Base-by-base conservation (phyloP, 2,329 filamentous ascomycete genomes). In the Kalmusia sp. region DNA sequence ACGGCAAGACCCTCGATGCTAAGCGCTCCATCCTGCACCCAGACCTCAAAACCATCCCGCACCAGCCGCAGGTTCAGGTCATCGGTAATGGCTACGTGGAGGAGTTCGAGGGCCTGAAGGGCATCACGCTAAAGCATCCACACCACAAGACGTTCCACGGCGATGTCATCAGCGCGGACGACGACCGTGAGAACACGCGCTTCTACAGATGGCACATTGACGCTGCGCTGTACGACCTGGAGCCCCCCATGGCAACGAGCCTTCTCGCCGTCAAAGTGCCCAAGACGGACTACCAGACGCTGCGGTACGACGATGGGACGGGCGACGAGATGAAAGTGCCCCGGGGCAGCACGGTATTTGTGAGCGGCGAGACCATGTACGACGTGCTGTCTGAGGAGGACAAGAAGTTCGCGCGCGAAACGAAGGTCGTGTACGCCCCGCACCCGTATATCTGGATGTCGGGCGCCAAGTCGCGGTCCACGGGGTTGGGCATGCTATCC, bases 381-480 rank as follows among this genome's bases (percentile, higher is more conserved):
- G 83, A 90, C 43, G 68, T 82, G 11, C 80, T 93, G 8, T 87
- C 83, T 12, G 79, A 84, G 0, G 80, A 82, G 37, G 88, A 92
- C 64, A 84, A 90, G 70, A 80, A 82, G 38, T 90, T 92, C 61
- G 89, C 81, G 1, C 82, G 86, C 45, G 84, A 80, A 4, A 88
- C 87, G 17, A 84, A 80, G 52, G 82, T 91, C 39, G 88, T 39
- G 73, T 93, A 93, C 67, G 89, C 89, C 0, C 82, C 90, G 2
- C 90, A 93, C 63, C 90, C 90, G 4, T 93, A 93, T 72, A 85
- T 93, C 57, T 93, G 90, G 90, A 93, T 93, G 88, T 86, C 82
- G 52, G 71, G 79, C 21, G 87, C 89, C 39, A 85, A 84, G 63
- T 87, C 88, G 33, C 84, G 84, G 14, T 78, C 87, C 6, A 84